A percentile compares a stretch with the other conserved stretches of the same genome.
These are phyloP conservation scores for Vanrija sp. DNA, from an alignment of 1,284 basidiomycete genomes.

Conservation along the genomic window DNA sequence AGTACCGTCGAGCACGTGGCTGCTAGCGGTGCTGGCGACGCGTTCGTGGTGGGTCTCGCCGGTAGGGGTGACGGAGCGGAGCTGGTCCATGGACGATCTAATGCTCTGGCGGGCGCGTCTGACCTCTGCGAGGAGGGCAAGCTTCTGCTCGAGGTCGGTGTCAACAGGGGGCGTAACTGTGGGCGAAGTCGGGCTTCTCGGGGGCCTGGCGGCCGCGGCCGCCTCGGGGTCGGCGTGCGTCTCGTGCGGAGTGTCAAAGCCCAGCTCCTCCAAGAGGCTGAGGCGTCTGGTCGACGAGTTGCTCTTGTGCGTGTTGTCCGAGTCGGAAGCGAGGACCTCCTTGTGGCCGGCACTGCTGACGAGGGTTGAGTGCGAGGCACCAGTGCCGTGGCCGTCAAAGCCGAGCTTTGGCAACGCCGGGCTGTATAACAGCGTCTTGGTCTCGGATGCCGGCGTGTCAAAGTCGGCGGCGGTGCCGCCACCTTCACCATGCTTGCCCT, in stretches of 20 bases:
- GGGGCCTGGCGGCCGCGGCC: not conserved
- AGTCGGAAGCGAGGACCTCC: not conserved
- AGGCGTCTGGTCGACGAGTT: constrained; percentile 3
- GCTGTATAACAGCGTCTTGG: not conserved
- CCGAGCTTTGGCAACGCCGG: constrained; percentile 22
- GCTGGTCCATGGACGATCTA: constrained; percentile 35
- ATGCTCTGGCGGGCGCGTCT: constrained; percentile 37
- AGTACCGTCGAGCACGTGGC: too few species aligned
- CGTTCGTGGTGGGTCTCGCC: too few species aligned
- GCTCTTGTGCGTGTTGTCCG: not conserved
- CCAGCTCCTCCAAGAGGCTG: constrained; percentile 13
- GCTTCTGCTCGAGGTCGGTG: constrained; percentile 35
- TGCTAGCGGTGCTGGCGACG: too few species aligned
- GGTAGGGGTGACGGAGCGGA: constrained; percentile 14
- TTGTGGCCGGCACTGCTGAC: not conserved
- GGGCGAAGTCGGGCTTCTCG: not conserved
- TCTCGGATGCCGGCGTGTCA: not conserved
- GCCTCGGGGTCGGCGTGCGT: not conserved
- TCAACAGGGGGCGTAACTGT: constrained; percentile 8
- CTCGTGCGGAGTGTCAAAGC: not conserved
- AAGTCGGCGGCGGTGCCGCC: too few species aligned
- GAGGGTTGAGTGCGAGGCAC: not conserved
- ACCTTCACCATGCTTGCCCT: constrained; percentile 65
- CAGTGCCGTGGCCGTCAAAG: constrained; percentile 18
- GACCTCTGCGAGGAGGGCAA: constrained; percentile 42